These are phyloP conservation scores for Aspergillus hiratsukae DNA, from an alignment of 2,329 filamentous ascomycete genomes.

Conservation along the genomic window DNA sequence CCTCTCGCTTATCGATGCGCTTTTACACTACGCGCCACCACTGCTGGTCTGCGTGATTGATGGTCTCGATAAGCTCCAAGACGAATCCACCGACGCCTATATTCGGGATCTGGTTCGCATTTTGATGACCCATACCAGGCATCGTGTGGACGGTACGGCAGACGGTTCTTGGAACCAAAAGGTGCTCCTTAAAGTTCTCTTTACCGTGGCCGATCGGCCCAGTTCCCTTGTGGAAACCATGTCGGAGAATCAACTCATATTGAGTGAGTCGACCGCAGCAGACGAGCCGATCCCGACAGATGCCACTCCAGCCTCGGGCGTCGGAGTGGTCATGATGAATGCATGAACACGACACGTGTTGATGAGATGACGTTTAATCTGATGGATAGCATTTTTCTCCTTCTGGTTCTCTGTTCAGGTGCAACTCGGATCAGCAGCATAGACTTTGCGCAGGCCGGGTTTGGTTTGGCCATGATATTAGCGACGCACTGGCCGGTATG, in stretches of 20 bases:
- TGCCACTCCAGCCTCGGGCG: constrained; percentile 21
- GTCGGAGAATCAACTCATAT: constrained; percentile 28
- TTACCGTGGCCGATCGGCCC: constrained; percentile 30
- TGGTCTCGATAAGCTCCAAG: constrained; percentile 30
- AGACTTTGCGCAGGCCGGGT: constrained; percentile 16
- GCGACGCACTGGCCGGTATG: constrained; percentile 1
- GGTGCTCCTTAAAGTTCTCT: constrained; percentile 33
- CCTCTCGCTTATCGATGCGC: constrained; percentile 31
- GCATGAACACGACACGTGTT: constrained; percentile 18
- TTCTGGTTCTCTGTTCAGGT: constrained; percentile 7
- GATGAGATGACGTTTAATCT: background rate
- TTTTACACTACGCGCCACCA: constrained; percentile 33
- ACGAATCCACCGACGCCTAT: constrained; percentile 29
- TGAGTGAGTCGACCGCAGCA: constrained; percentile 22
- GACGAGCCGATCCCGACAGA: constrained; percentile 19
- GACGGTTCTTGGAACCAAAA: constrained; percentile 18
- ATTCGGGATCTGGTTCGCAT: constrained; percentile 31
- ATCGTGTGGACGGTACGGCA: constrained; percentile 13
- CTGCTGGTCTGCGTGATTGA: constrained; percentile 35
- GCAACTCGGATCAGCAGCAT: constrained; percentile 10
- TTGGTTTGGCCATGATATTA: constrained; percentile 15
- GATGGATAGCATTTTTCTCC: background rate
- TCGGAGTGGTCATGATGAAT: constrained; percentile 31
- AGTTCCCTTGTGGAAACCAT: constrained; percentile 29
- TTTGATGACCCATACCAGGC: constrained; percentile 30